phyloP scores from a whole-genome alignment of 2,329 filamentous ascomycete species.

The Scytalidium lignicola region DNA sequence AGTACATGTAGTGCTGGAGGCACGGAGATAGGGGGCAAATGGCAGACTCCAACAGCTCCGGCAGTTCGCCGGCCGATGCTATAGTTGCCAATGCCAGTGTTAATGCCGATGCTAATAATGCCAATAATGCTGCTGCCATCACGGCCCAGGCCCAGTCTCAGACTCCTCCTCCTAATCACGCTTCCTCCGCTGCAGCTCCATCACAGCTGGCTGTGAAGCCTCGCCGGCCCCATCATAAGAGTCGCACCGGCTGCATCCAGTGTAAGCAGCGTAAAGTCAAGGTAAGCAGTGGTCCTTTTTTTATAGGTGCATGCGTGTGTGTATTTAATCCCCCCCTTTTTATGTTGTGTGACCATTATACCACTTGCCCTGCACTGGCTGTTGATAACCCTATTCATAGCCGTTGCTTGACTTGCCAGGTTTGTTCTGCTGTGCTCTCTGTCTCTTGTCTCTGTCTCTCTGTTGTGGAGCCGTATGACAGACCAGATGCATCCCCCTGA shows the following conservation, averaged over 20 bases:
- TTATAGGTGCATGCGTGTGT: neutral
- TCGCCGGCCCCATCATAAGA: conserved; percentile 29
- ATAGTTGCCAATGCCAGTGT: too few relatives aligned
- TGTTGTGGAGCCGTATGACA: neutral
- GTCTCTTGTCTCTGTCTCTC: too few relatives aligned
- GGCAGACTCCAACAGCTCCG: too few relatives aligned
- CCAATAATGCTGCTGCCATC: neutral
- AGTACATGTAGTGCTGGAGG: too few relatives aligned
- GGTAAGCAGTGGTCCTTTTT: conserved; percentile 16
- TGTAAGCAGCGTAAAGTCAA: conserved; percentile 31
- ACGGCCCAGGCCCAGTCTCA: neutral
- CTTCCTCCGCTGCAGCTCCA: neutral
- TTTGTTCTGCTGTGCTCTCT: neutral
- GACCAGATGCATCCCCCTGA: neutral
- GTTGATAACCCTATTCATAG: too few relatives aligned
- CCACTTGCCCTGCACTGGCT: neutral
- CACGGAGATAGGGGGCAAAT: too few relatives aligned
- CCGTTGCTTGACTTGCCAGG: neutral
- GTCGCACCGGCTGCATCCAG: conserved; percentile 27
- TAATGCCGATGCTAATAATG: too few relatives aligned
- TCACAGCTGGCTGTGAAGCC: conserved; percentile 10
- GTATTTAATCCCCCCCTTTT: neutral
- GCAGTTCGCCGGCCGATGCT: too few relatives aligned
- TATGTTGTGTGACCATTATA: neutral
- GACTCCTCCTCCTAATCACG: neutral